Base-by-base conservation (phyloP, 2,329 filamentous ascomycete species). In the Neocucurbitaria cava region DNA sequence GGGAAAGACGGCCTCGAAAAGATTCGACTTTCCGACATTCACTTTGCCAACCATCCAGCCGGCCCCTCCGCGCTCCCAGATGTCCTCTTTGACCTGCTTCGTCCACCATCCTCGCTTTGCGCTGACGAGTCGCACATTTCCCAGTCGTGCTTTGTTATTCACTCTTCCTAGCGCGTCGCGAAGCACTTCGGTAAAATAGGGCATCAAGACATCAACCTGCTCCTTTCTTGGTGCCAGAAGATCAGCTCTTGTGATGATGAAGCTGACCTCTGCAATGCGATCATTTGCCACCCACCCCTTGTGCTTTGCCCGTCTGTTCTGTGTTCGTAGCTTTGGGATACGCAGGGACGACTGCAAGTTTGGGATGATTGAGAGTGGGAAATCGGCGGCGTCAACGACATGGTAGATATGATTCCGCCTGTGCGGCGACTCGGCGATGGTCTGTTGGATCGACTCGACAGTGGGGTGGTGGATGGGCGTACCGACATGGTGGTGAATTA, bases 31-130 rank as follows among this genome's bases (percentile, higher is more conserved):
- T 21, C 95, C 96, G 2, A 98, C 96, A 70, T 99, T 99, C 59
- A 92, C 92, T 76, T 96, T 98, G n/a, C 95, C 95, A 2, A 99
- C 90, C 82, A 99, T 88, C 94, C 95, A 99, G 15, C 90, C 89
- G 15, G 88, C 95, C 4, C 94, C 94, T 3, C 92, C 92, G 44
- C 91, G 85, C 39, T 87, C 79, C 83, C 87, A 93, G 42, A 99
- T 92, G 43, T 93, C 89, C 64, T 96, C 88, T 74, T 91, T 96
- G 50, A 99, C 79, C 45, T 89, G 82, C 62, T 85, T 89, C 0
- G 93, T 96, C 91, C 94, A 97, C 95, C 96, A 99, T 9, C 85
- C 85, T 54, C 91, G 83, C 69, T 90, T 90, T 9, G 94, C 87
- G 68, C 93, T 97, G 38, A 99, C 92, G 70, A 92, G 92, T 59